Base-by-base conservation (phyloP, 495 filamentous ascomycete species). In the Aspergillus asperescens region DNA sequence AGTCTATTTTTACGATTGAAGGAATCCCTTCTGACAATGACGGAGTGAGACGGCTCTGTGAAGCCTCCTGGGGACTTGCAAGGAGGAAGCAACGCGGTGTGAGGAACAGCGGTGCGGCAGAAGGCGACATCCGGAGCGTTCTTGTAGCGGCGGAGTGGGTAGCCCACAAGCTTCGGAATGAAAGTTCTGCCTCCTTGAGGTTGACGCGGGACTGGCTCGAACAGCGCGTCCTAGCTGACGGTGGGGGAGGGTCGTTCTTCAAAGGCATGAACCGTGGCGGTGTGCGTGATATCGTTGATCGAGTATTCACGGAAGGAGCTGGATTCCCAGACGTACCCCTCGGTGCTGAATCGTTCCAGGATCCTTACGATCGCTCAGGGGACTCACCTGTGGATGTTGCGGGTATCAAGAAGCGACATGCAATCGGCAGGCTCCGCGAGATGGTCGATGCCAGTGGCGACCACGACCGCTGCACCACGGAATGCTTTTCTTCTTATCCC, bases 61-160 rank as follows among this genome's bases (percentile, higher is more conserved):
- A 97, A 77, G 84, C 88, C 16, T 82, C 89, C 6, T 96, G 90
- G 90, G 90, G 90, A n/a, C 80, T 94, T 57, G 81, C 76, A 40
- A 79, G 72, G 54, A 80, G 83, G 18, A 79, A 80, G 66, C 71
- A 88, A 72, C 59, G 77, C 61, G 59, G 76, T 66, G 63, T 71
- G 9, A 70, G 65, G 46, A 64, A 60, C 40, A 64, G 58, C 41
- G 73, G 85, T 43, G 86, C 84, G 39, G 83, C 83, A 9, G 90
- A 95, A 61, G 93, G 93, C 31, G 93, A 98, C 65, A 85, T 98
- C 28, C 81, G 93, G 56, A 88, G 90, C 19, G 80, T 96, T 23
- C 86, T 98, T 75, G 93, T 98, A 7, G 87, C 92, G 7, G 89
- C 88, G 23, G 91, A 98, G 76, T 96, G 91, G 89, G 88, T 93